Base-by-base conservation (phyloP, 345 rosid species). In the Toxicodendron radicans region DNA sequence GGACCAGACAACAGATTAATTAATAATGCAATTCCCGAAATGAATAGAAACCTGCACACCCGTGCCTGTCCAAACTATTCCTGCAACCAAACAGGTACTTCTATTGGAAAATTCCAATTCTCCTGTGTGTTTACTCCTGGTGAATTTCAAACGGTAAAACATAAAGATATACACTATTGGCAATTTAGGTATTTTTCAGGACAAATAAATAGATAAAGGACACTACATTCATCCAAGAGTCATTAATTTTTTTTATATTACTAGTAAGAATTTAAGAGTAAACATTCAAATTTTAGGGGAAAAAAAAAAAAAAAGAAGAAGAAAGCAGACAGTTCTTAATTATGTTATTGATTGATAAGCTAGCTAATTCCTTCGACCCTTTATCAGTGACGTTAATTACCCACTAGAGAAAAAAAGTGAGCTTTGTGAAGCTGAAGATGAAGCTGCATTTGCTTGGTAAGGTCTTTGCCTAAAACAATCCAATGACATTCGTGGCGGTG, bases 391-490 rank as follows among this genome's bases (percentile, higher is more conserved):
- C 16, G n/a, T 11, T 11, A 62, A 8, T 75, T 59, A 83, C 75
- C 95, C 94, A 71, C 81, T 83, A 6, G 91, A 85, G 89, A 88
- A 88, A 74, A 91, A 90, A 73, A 89, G 80, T 32, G 95, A 91
- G 83, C 88, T 82, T 7, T 94, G 82, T 13, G 97, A 85, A 58
- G 93, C 79, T 38, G 95, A 85, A 7, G 95, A 85, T 1, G 94
- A 83, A 30, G 86, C 18, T 51, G 54, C 81, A 7, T 80, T 83
- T 2, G 83, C 79, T 76, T 78, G 89, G 78, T 82, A 87, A 13
- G 87, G 75, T 63, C 85, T 85, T 78, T 83, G 90, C 87, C 88
- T 81, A 90, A 90, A 95, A 76, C 91, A 86, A 69, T 95, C 98
- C 87, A 93, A 69, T 10, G 90, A 83, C 76, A 91, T 92, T 57